phyloP scores from a whole-genome alignment of 345 rosid species.

The Melaleuca quinquenervia region DNA sequence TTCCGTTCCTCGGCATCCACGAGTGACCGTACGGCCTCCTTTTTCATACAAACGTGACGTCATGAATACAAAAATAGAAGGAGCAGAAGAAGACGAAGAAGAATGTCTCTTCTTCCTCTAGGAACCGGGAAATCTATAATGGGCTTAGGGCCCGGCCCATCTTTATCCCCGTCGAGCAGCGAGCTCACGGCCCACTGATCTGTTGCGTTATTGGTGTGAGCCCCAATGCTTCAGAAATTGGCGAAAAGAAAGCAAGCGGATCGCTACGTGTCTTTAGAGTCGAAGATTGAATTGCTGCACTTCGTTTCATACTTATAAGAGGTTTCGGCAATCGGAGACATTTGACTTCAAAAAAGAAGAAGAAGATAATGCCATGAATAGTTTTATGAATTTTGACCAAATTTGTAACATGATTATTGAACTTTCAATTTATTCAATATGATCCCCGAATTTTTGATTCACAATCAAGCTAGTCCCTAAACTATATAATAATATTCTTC shows the following conservation, averaged over 20 bases:
- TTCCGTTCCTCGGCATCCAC: background rate
- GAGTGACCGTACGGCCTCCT: background rate
- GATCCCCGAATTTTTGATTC: too few species aligned
- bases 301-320: rapidly evolving
- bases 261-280: background rate
- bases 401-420: too few species aligned
- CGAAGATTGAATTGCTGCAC: background rate
- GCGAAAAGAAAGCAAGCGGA: background rate
- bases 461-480: too few species aligned
- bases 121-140: background rate
- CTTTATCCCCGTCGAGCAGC: background rate
- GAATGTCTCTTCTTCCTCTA: background rate
- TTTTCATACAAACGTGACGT: background rate
- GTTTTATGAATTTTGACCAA: too few species aligned
- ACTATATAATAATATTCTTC: too few species aligned
- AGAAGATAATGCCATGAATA: too few species aligned
- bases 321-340: background rate
- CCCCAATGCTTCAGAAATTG: background rate
- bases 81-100: background rate
- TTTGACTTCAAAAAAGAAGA: background rate
- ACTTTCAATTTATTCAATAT: too few species aligned
- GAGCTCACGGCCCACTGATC: background rate
- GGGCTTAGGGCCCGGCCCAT: background rate
- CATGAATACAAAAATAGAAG: background rate
- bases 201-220: background rate